Conservation (phyloP, 257 asterid genomes). For the Solanum boliviense region DNA sequence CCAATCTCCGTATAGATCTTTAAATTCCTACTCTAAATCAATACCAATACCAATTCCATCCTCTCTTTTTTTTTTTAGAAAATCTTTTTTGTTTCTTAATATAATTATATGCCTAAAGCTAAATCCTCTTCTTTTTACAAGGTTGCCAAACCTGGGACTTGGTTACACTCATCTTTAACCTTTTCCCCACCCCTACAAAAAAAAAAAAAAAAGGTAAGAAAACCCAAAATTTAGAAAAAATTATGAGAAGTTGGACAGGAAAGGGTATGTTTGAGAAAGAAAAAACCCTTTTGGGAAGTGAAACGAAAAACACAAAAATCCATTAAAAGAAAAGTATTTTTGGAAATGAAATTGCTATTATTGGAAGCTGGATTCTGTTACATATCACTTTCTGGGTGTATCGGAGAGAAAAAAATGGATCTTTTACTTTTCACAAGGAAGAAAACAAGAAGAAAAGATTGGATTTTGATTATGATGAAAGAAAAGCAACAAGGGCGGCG, state of each 20-base stretch:
- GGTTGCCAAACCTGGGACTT: slow-evolving; percentile 98
- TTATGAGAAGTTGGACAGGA: neutral
- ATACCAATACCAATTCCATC: slow-evolving; percentile 59
- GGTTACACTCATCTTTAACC: slow-evolving; percentile 33
- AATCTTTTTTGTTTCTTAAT: neutral
- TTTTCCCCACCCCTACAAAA: neutral
- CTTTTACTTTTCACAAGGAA: neutral
- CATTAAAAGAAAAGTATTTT: neutral
- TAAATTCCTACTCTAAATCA: neutral
- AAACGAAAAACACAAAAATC: neutral
- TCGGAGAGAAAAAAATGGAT: neutral
- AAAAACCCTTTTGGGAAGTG: neutral
- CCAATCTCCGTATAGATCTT: neutral
- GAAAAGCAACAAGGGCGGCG: neutral
- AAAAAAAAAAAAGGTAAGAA: neutral
- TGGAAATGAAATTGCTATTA: neutral
- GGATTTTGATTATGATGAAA: neutral
- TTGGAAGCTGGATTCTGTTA: neutral
- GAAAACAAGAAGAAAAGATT: neutral
- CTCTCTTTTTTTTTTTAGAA: neutral
- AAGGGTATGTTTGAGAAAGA: neutral
- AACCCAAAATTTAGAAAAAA: neutral
- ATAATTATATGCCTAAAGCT: slow-evolving; percentile 4
- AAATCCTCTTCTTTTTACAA: slow-evolving; percentile 82
- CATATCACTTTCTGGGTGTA: neutral